These are phyloP conservation scores for Pichia sp. DNA, from an alignment of 1,139 yeast species.

Conservation along the genomic window DNA sequence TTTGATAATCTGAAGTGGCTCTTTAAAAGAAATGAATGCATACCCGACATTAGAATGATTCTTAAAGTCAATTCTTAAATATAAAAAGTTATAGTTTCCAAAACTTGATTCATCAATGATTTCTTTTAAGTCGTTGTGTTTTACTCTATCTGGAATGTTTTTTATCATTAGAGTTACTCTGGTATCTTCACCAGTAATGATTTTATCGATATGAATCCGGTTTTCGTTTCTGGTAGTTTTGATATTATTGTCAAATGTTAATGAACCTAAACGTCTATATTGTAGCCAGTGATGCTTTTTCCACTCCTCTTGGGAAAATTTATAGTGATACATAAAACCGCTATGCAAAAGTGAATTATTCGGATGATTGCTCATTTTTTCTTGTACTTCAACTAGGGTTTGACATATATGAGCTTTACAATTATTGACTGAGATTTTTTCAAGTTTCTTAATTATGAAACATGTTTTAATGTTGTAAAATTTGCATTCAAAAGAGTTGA, in stretches of 20 bases:
- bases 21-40: slow-evolving; percentile 44
- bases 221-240: slow-evolving; percentile 19
- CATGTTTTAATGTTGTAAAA: slow-evolving; percentile 34
- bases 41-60: slow-evolving; percentile 48
- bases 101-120: slow-evolving; percentile 41
- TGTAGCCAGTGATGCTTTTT: slow-evolving; percentile 20
- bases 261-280: slow-evolving; percentile 21
- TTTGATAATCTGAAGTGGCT: slow-evolving; percentile 37
- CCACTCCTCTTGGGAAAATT: slow-evolving; percentile 16
- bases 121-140: slow-evolving; percentile 38
- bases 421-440: slow-evolving; percentile 3
- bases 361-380: background rate
- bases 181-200: slow-evolving; percentile 35
- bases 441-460: slow-evolving; percentile 23
- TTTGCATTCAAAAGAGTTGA: slow-evolving; percentile 27
- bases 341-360: background rate
- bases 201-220: slow-evolving; percentile 31
- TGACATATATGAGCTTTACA: slow-evolving; percentile 12
- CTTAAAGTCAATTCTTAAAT: slow-evolving; percentile 44
- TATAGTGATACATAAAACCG: background rate
- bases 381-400: slow-evolving; percentile 19
- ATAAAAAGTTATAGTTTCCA: slow-evolving; percentile 49
- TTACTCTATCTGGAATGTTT: slow-evolving; percentile 46
- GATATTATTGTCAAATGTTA: slow-evolving; percentile 15
- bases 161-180: slow-evolving; percentile 45